Percentiles rank a stretch among this genome's conserved stretches.
Evolutionary conservation across 148 eudicot species (phyloP).

Genomic region (Silene latifolia): DNA sequence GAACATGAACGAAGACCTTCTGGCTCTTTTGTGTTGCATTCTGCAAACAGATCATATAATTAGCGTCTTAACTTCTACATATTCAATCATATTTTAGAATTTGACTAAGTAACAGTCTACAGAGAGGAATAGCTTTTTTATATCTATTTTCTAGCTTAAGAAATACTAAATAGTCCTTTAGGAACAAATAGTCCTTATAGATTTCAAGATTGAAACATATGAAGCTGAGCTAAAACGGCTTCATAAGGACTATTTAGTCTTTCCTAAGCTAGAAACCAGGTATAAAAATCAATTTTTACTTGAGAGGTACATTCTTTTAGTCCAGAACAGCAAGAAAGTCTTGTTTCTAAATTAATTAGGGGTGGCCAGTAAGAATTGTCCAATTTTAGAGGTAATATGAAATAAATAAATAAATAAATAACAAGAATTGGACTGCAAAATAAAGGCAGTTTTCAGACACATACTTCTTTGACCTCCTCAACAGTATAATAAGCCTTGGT

Average conservation of each 20-base stretch:
- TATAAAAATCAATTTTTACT: background rate
- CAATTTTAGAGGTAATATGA: background rate
- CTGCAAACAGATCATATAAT: conserved; percentile 35
- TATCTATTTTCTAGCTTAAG: too few species aligned
- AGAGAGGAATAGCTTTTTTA: background rate
- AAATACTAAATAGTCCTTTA: too few species aligned
- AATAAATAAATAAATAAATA: background rate
- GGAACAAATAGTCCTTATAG: too few species aligned
- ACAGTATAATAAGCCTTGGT: conserved; percentile 97
- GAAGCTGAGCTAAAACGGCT: background rate
- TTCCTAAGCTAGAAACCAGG: background rate
- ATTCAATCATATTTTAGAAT: background rate
- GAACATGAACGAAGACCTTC: conserved; percentile 90
- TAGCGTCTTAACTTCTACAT: background rate
- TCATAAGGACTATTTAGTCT: background rate
- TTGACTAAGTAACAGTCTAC: background rate
- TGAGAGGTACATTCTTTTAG: background rate
- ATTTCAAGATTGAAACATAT: background rate
- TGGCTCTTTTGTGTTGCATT: conserved; percentile 98
- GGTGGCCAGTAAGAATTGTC: background rate
- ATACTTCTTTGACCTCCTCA: conserved; percentile 99
- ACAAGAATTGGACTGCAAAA: background rate
- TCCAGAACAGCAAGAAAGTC: background rate
- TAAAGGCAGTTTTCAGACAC: background rate
- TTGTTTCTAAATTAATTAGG: background rate